These are phyloP conservation scores for Apiosordaria backusii DNA, from an alignment of 495 filamentous ascomycete species.

Conservation along the genomic window DNA sequence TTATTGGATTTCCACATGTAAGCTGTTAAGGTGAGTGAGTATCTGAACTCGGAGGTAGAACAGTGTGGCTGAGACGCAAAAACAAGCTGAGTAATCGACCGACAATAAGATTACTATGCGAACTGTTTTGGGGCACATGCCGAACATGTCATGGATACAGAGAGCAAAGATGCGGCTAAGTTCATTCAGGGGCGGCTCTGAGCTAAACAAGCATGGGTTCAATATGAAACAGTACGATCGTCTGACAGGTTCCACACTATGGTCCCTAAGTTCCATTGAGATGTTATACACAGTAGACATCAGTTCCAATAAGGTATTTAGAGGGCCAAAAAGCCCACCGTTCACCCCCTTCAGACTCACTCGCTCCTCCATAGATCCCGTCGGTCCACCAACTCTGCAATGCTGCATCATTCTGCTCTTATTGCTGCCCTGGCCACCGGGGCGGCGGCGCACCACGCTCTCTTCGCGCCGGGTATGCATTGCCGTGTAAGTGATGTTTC, in stretches of 20 bases:
- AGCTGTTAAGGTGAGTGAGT: not conserved
- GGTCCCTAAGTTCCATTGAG: too few relatives aligned
- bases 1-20: not conserved
- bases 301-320: too few relatives aligned
- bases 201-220: not conserved
- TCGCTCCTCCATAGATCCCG: not conserved
- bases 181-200: not conserved
- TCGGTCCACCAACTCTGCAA: not conserved
- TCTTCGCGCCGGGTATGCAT: slow-evolving; percentile 50
- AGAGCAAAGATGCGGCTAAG: not conserved
- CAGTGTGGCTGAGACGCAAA: not conserved
- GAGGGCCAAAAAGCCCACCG: too few relatives aligned
- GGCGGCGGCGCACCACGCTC: slow-evolving; percentile 41
- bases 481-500: slow-evolving; percentile 26
- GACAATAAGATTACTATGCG: not conserved
- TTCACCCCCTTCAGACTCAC: not conserved
- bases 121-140: not conserved
- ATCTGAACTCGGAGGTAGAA: too few relatives aligned
- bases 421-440: slow-evolving; percentile 26
- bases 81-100: not conserved
- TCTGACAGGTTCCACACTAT: not conserved
- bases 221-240: not conserved
- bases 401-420: not conserved
- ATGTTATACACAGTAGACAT: too few relatives aligned
- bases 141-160: not conserved